A percentile compares a stretch with the other conserved stretches of the same genome.
These are phyloP conservation scores for Actinomucor elegans DNA, from an alignment of 371 early-diverging fungal species.

Conservation along the genomic window DNA sequence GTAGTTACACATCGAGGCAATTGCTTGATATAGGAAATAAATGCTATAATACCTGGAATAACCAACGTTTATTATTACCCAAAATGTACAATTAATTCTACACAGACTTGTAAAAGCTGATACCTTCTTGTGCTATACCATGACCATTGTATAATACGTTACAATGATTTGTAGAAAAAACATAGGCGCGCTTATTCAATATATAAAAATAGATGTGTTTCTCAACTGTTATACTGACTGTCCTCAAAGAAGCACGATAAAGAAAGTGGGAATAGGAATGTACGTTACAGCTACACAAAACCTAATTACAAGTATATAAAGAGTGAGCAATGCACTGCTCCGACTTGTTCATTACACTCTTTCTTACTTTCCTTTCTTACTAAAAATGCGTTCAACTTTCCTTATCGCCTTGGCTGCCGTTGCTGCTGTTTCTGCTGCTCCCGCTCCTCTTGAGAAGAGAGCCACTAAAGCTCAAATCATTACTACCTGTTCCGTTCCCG, in stretches of 20 bases:
- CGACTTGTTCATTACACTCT: not conserved
- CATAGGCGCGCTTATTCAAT: not conserved
- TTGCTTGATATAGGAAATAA: not conserved
- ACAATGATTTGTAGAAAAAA: not conserved
- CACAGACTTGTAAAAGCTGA: not conserved
- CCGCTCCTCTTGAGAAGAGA: slow-evolving; percentile 24
- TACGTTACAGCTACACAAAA: not conserved
- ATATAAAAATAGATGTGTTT: not conserved
- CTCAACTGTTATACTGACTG: not conserved
- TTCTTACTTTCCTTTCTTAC: slow-evolving; percentile 7
- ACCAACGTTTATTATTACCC: not conserved
- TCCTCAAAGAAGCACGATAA: no score
- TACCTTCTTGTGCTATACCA: not conserved
- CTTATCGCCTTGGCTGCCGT: slow-evolving; percentile 21
- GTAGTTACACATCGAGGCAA: not conserved
- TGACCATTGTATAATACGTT: not conserved
- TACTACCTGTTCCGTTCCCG: slow-evolving; percentile 28
- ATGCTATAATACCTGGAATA: not conserved
- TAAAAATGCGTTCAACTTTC: slow-evolving; percentile 23
- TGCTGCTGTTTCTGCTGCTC: slow-evolving; percentile 22
- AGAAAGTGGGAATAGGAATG: no score
- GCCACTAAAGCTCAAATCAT: slow-evolving; percentile 20
- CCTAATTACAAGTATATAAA: not conserved
- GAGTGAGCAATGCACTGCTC: not conserved
- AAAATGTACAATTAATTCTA: not conserved